Base-by-base conservation (phyloP, 2,329 filamentous ascomycete genomes). In the Apiospora sp. region DNA sequence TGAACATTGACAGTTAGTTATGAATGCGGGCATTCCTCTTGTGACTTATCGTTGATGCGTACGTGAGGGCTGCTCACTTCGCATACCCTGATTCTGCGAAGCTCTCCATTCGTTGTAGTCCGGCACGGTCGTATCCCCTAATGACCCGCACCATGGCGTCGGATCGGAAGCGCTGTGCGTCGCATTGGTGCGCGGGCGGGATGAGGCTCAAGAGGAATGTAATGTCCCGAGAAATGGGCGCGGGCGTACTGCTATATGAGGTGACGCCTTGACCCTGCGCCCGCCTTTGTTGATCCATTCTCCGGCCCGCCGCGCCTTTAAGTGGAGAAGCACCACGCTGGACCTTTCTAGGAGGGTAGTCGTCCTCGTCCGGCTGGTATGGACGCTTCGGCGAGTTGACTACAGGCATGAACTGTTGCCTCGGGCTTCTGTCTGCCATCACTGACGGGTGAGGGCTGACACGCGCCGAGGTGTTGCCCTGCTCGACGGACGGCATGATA, bases 311-410 rank as follows among this genome's bases (percentile, higher is more conserved):
- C 1, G 94, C 94, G 19, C 94, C 94, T 81, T 98, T 99, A 49
- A 98, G 87, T 0, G 97, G 96, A 6, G 96, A 98, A 72, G 94
- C 95, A n/a, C 93, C 95, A 64, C 97, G 91, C 68, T 92, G 90
- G 70, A 98, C 88, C 81, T 98, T 98, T 77, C 95, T 93, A 0
- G 95, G 94, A 27, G 93, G 92, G 49, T 88, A 84, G 71, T 92
- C 91, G 74, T 92, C 92, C 54, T 98, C 95, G 73, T 95, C 93
- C 14, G 81, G 76, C 2, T 88, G 89, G 51, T 91, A 88, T 0
- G 92, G 87, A 61, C 92, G 87, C 80, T 91, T 91, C 1, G 89
- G 89, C 2, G 89, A 91, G 71, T 88, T 87, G 27, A 85, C 85
- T 14, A 82, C 79, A 24, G 84, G 84, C 19, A 85, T 72, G 73